A percentile compares a stretch with the other conserved stretches of the same genome.
Conservation (phyloP, 805 yeast species). For the Myxozyma neglecta region DNA sequence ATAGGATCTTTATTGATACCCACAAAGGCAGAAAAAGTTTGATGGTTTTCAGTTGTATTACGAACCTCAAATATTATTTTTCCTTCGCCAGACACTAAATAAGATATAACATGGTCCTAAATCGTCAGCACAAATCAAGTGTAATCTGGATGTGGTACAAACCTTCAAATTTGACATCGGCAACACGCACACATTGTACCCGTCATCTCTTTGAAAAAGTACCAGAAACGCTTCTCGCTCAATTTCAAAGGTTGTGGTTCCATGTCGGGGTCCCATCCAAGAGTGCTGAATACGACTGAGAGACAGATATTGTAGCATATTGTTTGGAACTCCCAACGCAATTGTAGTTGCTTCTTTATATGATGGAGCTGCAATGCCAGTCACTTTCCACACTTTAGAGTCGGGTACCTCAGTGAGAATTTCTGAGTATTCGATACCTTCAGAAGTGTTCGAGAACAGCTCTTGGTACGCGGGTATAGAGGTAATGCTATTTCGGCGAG, state of each 20-base stretch:
- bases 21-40: constrained; percentile 27
- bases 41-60: constrained; percentile 23
- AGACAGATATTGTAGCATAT: constrained; percentile 19
- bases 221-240: constrained; percentile 22
- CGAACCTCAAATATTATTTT: constrained; percentile 13
- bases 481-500: neutral
- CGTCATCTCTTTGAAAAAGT: constrained; percentile 32
- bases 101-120: constrained; percentile 11
- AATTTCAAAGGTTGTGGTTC: constrained; percentile 10
- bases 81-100: constrained; percentile 22
- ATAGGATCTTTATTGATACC: constrained; percentile 28
- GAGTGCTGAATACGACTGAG: constrained; percentile 22
- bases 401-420: constrained; percentile 16
- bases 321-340: constrained; percentile 17
- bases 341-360: neutral
- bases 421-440: constrained; percentile 9
- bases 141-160: neutral
- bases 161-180: constrained; percentile 33
- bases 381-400: constrained; percentile 16
- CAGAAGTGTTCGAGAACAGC: constrained; percentile 10
- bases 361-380: constrained; percentile 13
- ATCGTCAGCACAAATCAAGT: neutral
- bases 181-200: constrained; percentile 33
- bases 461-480: constrained; percentile 4
- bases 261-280: constrained; percentile 31